A percentile compares a stretch with the other conserved stretches of the same genome.
Conservation (phyloP, 441 rosid species). For the Jatropha podagrica region DNA sequence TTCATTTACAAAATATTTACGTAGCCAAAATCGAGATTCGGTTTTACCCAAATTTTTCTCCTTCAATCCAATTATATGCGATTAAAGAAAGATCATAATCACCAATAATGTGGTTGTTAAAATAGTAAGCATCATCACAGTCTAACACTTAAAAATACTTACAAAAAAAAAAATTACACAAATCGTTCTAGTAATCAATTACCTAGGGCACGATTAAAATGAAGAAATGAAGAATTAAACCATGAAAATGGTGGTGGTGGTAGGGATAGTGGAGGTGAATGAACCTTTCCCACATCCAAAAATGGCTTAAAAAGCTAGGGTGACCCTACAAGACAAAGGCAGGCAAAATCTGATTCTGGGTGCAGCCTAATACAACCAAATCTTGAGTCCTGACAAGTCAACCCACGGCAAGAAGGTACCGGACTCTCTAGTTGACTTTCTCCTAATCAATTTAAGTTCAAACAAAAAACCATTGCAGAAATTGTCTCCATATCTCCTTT, state of each 20-base stretch:
- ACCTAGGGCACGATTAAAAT: background rate
- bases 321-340: constrained; percentile 23
- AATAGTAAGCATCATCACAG: no score
- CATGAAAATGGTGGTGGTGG: background rate
- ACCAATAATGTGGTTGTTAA: no score
- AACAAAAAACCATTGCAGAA: constrained; percentile 15
- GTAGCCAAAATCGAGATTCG: no score
- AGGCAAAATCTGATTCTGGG: background rate
- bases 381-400: constrained; percentile 41
- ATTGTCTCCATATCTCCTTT: constrained; percentile 16
- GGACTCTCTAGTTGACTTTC: constrained; percentile 39
- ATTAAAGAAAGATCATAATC: no score
- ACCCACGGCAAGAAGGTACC: constrained; percentile 28
- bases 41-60: no score
- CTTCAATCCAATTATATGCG: no score
- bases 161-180: no score
- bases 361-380: constrained; percentile 36
- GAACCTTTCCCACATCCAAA: constrained; percentile 2
- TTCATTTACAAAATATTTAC: no score
- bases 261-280: background rate
- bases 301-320: background rate
- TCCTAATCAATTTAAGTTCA: constrained; percentile 8
- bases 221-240: background rate
- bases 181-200: background rate
- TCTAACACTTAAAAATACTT: no score